Conservation (phyloP, 2,329 filamentous ascomycete genomes). For the Hymenoscyphus occultus region DNA sequence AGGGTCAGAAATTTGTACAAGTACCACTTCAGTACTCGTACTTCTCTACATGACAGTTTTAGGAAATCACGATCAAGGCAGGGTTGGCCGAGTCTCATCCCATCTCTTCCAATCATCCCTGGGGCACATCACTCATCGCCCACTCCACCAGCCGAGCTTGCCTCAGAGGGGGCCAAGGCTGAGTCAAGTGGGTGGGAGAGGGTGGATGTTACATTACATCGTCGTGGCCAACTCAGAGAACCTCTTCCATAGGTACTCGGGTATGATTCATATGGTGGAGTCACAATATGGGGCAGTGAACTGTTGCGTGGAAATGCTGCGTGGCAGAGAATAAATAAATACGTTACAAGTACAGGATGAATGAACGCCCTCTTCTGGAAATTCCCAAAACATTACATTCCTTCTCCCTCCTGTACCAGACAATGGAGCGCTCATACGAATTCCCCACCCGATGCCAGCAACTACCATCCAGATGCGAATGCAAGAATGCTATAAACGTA, state of each 20-base stretch:
- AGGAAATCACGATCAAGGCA: not conserved
- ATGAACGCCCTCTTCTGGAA: not conserved
- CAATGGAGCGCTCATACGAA: not conserved
- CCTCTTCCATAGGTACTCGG: too few relatives aligned
- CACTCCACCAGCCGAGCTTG: not conserved
- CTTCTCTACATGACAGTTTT: not conserved
- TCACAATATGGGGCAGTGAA: not conserved
- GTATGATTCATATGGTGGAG: not conserved
- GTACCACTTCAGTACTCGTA: too few relatives aligned
- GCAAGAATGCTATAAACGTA: constrained; percentile 6
- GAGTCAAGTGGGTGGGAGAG: not conserved
- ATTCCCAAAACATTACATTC: constrained; percentile 3
- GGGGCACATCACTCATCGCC: not conserved
- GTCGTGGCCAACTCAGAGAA: not conserved
- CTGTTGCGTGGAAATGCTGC: not conserved
- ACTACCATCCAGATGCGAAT: constrained; percentile 16
- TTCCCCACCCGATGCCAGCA: constrained; percentile 4
- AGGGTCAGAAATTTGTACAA: too few relatives aligned
- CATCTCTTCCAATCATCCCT: not conserved
- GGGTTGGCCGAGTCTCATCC: not conserved
- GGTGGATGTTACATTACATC: not conserved
- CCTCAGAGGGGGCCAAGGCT: not conserved
- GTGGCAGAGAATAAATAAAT: not conserved
- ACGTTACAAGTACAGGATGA: constrained; percentile 2
- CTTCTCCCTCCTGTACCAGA: constrained; percentile 5